These are phyloP conservation scores for Phytophthora agathidicida DNA, from an alignment of 352 stramenopile species.

Conservation along the genomic window DNA sequence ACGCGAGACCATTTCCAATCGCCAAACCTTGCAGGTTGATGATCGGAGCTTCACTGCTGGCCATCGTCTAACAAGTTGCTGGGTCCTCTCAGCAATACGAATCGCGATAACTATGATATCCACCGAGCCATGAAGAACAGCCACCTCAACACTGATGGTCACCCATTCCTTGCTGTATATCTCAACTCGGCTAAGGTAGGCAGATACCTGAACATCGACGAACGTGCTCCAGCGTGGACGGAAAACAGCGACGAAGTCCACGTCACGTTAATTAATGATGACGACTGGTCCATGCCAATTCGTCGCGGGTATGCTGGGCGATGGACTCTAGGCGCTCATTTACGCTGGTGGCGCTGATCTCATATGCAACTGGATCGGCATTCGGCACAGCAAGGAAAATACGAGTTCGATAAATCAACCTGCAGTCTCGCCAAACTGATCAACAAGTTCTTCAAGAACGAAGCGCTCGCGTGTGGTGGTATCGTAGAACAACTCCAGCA, in stretches of 20 bases:
- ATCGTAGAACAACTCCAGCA: no score
- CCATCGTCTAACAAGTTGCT: slow-evolving; percentile 55
- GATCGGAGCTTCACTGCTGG: no score
- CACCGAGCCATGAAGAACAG: slow-evolving; percentile 35
- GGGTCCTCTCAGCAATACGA: slow-evolving; percentile 35
- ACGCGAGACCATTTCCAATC: no score
- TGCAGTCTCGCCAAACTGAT: slow-evolving; percentile 49
- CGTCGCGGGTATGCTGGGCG: slow-evolving; percentile 84
- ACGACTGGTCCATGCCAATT: slow-evolving; percentile 94
- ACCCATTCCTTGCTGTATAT: slow-evolving; percentile 50
- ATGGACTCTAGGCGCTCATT: slow-evolving; percentile 82
- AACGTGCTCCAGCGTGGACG: slow-evolving; percentile 58
- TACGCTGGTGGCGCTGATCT: slow-evolving; percentile 96
- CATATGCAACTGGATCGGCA: slow-evolving; percentile 97
- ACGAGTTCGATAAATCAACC: slow-evolving; percentile 47
- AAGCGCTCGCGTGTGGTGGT: no score
- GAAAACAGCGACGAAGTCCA: slow-evolving; percentile 91
- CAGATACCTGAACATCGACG: slow-evolving; percentile 43
- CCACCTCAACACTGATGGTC: slow-evolving; percentile 42
- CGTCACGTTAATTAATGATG: slow-evolving; percentile 66
- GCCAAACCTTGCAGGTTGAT: no score
- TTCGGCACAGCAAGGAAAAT: slow-evolving; percentile 80
- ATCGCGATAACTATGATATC: slow-evolving; percentile 62
- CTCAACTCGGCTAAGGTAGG: slow-evolving; percentile 60
- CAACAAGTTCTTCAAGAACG: slow-evolving; percentile 52